Evolutionary conservation across 768 basidiomycete species (phyloP), one percentile per base, ranked within the genome.

Genomic region (Rhizopogon salebrosus): DNA sequence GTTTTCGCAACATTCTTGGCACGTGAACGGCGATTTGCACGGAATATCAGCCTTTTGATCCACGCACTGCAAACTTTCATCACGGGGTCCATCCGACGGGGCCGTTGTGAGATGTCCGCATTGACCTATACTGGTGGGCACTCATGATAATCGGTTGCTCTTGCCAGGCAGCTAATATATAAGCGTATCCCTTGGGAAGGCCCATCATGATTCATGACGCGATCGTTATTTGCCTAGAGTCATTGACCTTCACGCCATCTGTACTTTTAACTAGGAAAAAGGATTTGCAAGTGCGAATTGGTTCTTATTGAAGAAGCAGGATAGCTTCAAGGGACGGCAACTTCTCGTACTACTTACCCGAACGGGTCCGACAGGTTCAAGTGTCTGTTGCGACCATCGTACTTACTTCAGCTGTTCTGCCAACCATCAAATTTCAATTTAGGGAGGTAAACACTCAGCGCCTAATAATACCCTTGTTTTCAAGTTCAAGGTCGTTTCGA

Each of bases 21-120:
- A 46, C 45, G 45, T 46, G 45, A 46, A 34, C 45, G 45, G 45
- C 45, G 45, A 46, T 31, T 46, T 46, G 45, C 45, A 34, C 45
- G 45, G 45, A 46, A 34, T 31, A 13, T 31, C 29, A 16, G 20
- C 18, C 16, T 22, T 46, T 46, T 34, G 20, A 31, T 34, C 22
- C 31, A 46, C 16, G 20, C 31, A 34, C 45, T 22, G 29, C 31
- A 46, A 46, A 46, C 45, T 14, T 14, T 46, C 31, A 29, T 46
- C n/a, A n/a, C n/a, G n/a, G 45, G 31, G 43, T 31, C 29, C 43
- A 46, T 22, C 18, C 42, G 7, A 43, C 27, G 13, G 43, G 7
- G 31, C 22, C 18, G 9, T 34, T 14, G 31, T 34, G 31, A 22
- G 31, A 46, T 46, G 45, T 20, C 45, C 29, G 45, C 45, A 46